Evolutionary conservation across 2,329 filamentous ascomycete species (phyloP).

Genomic region (Cylindrodendrum hubeiense): DNA sequence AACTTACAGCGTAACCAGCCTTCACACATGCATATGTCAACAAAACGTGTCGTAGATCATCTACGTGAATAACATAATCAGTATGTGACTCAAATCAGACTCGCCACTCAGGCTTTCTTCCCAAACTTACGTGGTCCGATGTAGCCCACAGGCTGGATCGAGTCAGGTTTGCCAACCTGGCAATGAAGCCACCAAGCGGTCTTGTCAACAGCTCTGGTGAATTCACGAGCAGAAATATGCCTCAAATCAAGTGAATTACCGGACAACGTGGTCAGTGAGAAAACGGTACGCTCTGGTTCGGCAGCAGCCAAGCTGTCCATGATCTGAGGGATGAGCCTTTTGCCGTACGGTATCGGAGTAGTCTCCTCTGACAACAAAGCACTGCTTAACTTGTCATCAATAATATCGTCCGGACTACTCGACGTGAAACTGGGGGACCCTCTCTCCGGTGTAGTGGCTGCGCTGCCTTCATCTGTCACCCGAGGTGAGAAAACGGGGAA

Average conservation of each 20-base stretch:
- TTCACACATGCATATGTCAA: conserved; percentile 50
- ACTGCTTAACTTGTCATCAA: too few relatives aligned
- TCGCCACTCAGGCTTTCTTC: neutral
- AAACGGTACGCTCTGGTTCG: conserved; percentile 43
- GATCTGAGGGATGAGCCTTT: conserved; percentile 45
- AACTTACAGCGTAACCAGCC: conserved; percentile 45
- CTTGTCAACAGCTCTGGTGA: conserved; percentile 46
- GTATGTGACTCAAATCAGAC: neutral
- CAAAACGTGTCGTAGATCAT: conserved; percentile 47
- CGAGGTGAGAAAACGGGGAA: too few relatives aligned
- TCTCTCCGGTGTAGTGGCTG: too few relatives aligned
- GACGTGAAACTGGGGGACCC: too few relatives aligned
- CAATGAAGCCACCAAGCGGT: conserved; percentile 47
- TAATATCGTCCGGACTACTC: too few relatives aligned
- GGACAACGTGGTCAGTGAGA: conserved; percentile 35
- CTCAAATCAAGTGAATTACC: conserved; percentile 33
- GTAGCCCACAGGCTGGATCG: conserved; percentile 44
- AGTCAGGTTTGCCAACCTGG: conserved; percentile 29
- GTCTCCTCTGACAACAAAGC: too few relatives aligned
- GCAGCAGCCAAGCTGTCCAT: conserved; percentile 41
- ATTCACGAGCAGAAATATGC: conserved; percentile 40
- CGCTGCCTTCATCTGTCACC: too few relatives aligned
- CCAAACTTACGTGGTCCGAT: conserved; percentile 49
- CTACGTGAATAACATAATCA: conserved; percentile 22
- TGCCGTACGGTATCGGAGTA: too few relatives aligned